phyloP scores from a whole-genome alignment of 768 basidiomycete genomes.

The Gautieria morchelliformis region DNA sequence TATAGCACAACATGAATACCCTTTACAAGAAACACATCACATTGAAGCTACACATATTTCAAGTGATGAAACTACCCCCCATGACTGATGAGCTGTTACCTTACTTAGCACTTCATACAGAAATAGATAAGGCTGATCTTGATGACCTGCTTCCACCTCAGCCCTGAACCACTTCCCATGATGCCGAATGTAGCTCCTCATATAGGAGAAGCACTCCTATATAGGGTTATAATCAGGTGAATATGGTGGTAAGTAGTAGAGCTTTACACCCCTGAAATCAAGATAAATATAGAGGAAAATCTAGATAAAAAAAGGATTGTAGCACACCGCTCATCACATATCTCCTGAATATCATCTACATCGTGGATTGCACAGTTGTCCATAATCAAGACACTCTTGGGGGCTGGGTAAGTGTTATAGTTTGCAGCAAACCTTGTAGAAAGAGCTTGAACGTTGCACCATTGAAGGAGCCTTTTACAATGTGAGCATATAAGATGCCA shows the following conservation, averaged over 20 bases:
- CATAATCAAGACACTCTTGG: constrained; percentile 30
- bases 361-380: constrained; percentile 31
- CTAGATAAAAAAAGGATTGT: too few relatives aligned
- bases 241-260: constrained; percentile 25
- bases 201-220: constrained; percentile 24
- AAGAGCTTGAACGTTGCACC: too few relatives aligned
- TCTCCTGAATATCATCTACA: constrained; percentile 15
- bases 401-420: too few relatives aligned
- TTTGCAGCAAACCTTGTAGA: too few relatives aligned
- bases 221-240: constrained; percentile 29
- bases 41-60: not conserved
- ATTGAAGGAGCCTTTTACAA: too few relatives aligned
- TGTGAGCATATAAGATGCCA: too few relatives aligned
- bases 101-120: not conserved
- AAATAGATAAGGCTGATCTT: not conserved
- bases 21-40: too few relatives aligned
- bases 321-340: too few relatives aligned
- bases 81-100: not conserved
- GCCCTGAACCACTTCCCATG: constrained; percentile 9
- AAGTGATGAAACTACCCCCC: constrained; percentile 3
- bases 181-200: constrained; percentile 22
- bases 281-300: too few relatives aligned
- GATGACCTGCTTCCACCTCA: not conserved
- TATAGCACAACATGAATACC: too few relatives aligned
- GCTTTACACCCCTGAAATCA: constrained; percentile 15